These are phyloP conservation scores for Aspergillus jensenii DNA, from an alignment of 2,329 filamentous ascomycete genomes.

Conservation along the genomic window DNA sequence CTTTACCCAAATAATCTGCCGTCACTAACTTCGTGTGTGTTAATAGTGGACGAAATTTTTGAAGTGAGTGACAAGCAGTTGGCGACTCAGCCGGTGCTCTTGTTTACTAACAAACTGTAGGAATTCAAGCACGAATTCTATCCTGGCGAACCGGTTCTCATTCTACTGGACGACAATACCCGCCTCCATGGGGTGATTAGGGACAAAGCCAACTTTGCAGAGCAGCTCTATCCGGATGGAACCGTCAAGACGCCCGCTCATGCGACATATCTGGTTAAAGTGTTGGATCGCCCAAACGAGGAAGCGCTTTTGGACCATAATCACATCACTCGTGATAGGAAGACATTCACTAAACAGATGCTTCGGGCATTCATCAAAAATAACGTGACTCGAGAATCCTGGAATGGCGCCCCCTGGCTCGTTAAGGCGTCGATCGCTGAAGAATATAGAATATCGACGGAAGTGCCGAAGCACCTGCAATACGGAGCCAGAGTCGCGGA, in stretches of 20 bases:
- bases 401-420: constrained; percentile 95
- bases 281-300: constrained; percentile 66
- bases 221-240: constrained; percentile 63
- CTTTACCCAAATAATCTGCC: neutral
- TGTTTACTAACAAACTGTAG: constrained; percentile 28
- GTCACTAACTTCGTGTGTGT: constrained; percentile 20
- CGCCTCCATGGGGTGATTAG: constrained; percentile 72
- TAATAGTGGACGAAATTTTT: constrained; percentile 50
- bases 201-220: constrained; percentile 77
- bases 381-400: constrained; percentile 85
- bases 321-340: constrained; percentile 82
- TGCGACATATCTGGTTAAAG: constrained; percentile 76
- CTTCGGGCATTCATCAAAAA: constrained; percentile 93
- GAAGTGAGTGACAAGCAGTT: constrained; percentile 38
- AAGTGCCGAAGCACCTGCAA: constrained; percentile 77
- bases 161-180: constrained; percentile 68
- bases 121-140: constrained; percentile 89
- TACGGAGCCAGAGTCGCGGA: constrained; percentile 78
- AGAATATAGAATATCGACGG: constrained; percentile 81
- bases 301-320: constrained; percentile 79
- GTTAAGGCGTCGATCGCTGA: constrained; percentile 84
- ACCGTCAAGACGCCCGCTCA: constrained; percentile 65
- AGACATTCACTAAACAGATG: constrained; percentile 91
- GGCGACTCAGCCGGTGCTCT: neutral
- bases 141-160: constrained; percentile 79